Conservation (phyloP, 1,284 basidiomycete species). For the Leccinum subspadiceum region DNA sequence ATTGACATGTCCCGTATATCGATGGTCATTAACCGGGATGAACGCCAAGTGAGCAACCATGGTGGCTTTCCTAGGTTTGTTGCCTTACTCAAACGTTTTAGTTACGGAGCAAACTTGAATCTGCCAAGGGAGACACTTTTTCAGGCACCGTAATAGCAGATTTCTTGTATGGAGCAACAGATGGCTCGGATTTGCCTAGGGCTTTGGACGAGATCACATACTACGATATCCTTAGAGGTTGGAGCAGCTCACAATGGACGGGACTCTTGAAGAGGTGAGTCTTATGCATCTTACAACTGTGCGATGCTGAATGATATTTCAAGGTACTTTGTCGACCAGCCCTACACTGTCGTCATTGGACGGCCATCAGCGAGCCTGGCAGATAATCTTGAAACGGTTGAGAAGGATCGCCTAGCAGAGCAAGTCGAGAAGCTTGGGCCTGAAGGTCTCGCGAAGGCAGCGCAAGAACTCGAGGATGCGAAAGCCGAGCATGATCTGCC, state of each 20-base stretch:
- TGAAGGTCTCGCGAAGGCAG: slow-evolving; percentile 76
- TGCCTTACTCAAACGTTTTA: slow-evolving; percentile 28
- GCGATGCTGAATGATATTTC: slow-evolving; percentile 8
- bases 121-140: slow-evolving; percentile 75
- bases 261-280: slow-evolving; percentile 75
- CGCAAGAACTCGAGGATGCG: slow-evolving; percentile 73
- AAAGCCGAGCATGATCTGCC: slow-evolving; percentile 85
- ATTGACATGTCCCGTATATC: slow-evolving; percentile 92
- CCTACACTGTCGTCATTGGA: slow-evolving; percentile 76
- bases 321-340: slow-evolving; percentile 78
- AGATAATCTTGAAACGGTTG: slow-evolving; percentile 78
- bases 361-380: slow-evolving; percentile 88
- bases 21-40: slow-evolving; percentile 86
- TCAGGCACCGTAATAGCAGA: slow-evolving; percentile 76
- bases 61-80: neutral
- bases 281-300: neutral
- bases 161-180: slow-evolving; percentile 83
- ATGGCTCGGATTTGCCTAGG: slow-evolving; percentile 77
- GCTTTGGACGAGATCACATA: slow-evolving; percentile 81
- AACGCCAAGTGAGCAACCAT: slow-evolving; percentile 64
- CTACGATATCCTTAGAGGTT: slow-evolving; percentile 66
- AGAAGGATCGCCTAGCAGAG: slow-evolving; percentile 73
- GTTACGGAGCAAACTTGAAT: slow-evolving; percentile 75
- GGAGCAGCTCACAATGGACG: slow-evolving; percentile 80
- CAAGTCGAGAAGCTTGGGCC: slow-evolving; percentile 77